These are phyloP conservation scores for Ophiostoma ips DNA, from an alignment of 2,329 filamentous ascomycete genomes.

Conservation along the genomic window DNA sequence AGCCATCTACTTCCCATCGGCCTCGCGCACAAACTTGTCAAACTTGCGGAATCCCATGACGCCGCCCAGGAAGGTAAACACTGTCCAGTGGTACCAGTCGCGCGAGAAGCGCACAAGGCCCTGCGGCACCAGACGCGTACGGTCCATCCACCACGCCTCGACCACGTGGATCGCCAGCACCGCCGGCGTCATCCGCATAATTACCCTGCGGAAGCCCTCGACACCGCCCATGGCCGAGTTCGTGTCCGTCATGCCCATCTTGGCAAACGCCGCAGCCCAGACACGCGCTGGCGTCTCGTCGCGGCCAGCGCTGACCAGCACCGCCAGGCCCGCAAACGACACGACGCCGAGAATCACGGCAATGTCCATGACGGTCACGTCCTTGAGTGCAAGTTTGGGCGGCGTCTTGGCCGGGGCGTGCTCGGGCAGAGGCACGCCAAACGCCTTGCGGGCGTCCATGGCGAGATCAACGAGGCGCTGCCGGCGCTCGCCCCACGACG, in stretches of 20 bases:
- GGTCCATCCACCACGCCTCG: constrained; percentile 46
- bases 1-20: neutral
- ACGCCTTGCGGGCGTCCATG: constrained; percentile 37
- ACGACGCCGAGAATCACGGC: constrained; percentile 38
- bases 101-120: constrained; percentile 30
- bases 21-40: constrained; percentile 20
- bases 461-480: constrained; percentile 59
- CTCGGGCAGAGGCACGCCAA: constrained; percentile 42
- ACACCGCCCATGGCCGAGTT: constrained; percentile 19
- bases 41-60: constrained; percentile 34
- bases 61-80: constrained; percentile 40
- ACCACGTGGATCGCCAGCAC: constrained; percentile 50
- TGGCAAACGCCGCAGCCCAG: constrained; percentile 22
- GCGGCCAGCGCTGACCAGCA: constrained; percentile 29
- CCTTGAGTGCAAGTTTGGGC: constrained; percentile 21
- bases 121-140: constrained; percentile 30
- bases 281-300: constrained; percentile 37
- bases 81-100: constrained; percentile 44
- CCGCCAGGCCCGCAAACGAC: constrained; percentile 39
- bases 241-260: neutral
- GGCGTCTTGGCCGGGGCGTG: constrained; percentile 27
- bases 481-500: constrained; percentile 52
- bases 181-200: constrained; percentile 41
- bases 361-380: constrained; percentile 29
- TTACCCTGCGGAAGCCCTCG: constrained; percentile 41